Evolutionary conservation across 495 filamentous ascomycete species (phyloP).

Genomic region (Letharia columbiana): DNA sequence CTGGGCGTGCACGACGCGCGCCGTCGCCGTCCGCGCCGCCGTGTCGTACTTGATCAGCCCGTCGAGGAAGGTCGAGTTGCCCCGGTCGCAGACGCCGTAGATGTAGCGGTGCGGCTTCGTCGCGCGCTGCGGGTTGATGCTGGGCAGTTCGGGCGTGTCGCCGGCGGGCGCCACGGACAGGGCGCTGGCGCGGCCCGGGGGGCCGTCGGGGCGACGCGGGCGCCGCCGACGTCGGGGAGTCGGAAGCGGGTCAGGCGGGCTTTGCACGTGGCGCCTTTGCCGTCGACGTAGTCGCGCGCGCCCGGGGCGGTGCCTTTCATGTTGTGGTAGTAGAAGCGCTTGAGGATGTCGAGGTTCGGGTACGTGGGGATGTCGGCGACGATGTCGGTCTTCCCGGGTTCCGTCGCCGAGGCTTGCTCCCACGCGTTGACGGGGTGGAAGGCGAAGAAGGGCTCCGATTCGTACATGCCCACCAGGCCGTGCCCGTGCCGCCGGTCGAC

Average conservation of each 20-base stretch:
- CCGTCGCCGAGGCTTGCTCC: conserved; percentile 42
- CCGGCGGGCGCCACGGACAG: conserved; percentile 32
- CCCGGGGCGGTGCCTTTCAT: conserved; percentile 37
- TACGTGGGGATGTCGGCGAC: conserved; percentile 51
- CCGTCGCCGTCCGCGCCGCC: conserved; percentile 47
- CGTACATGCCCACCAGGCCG: conserved; percentile 53
- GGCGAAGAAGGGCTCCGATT: conserved; percentile 56
- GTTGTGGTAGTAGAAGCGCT: conserved; percentile 48
- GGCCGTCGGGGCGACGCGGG: conserved; percentile 10
- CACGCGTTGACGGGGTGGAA: conserved; percentile 73
- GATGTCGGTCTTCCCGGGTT: conserved; percentile 39
- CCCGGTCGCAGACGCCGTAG: conserved; percentile 51
- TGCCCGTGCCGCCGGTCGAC: conserved; percentile 46
- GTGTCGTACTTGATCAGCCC: conserved; percentile 62
- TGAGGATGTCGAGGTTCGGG: conserved; percentile 34
- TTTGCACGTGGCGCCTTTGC: conserved; percentile 30
- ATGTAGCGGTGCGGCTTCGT: conserved; percentile 53
- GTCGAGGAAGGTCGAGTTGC: conserved; percentile 54
- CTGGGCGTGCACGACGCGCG: conserved; percentile 44
- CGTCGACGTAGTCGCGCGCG: conserved; percentile 27
- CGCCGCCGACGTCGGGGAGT: conserved; percentile 32
- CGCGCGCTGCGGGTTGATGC: conserved; percentile 52
- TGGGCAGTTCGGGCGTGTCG: conserved; percentile 52
- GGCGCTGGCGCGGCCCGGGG: conserved; percentile 24
- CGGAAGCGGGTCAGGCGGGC: conserved; percentile 42